Evolutionary conservation across 768 basidiomycete species (phyloP), one percentile per base, ranked within the genome.

Genomic region (button mushroom (Agaricus bisporus)): DNA sequence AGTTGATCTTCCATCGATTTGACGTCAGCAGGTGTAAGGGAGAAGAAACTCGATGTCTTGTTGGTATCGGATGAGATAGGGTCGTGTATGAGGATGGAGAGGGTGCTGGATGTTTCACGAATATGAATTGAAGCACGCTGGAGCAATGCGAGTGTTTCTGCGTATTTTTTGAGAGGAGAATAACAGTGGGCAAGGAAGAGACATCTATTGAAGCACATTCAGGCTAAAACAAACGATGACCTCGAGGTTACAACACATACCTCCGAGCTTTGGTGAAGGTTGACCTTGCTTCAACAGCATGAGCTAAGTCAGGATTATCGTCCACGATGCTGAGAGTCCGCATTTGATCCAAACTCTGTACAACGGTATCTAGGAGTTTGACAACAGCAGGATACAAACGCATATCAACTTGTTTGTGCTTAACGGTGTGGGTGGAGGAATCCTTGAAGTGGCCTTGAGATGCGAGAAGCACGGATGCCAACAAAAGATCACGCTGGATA

Each of bases 291-390:
- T 97, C 92, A 2, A 93, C 80, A 14, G 83, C 86, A 4, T 85
- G 74, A 0, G 85, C 80, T 4, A 97, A 76, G 58, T 93, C 90
- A 0, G 91, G 85, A 60, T 83, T 90, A 66, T 93, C 91, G 61
- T 95, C 91, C 12, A 95, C 89, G 37, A 93, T 80, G 49, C 83
- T 88, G 53, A 97, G 73, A 5, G 80, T 80, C 25, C 88, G 76
- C 82, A 95, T 88, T 66, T 92, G 90, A 49, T 82, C 81, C 42
- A 97, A 71, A 62, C 86, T 87, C 69, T 95, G 92, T 17, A 95
- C 68, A 28, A 91, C 78, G 2, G 88, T 86, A 67, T 97, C 94
- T 41, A 91, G 80, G 9, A 91, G 71, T 68, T 95, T 95, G 66
- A 97, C 86, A 7, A 95, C 75, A 0, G 89, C 92, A 5, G 92